phyloP scores from a whole-genome alignment of 768 basidiomycete species.

The Lactarius pseudohatsudake region DNA sequence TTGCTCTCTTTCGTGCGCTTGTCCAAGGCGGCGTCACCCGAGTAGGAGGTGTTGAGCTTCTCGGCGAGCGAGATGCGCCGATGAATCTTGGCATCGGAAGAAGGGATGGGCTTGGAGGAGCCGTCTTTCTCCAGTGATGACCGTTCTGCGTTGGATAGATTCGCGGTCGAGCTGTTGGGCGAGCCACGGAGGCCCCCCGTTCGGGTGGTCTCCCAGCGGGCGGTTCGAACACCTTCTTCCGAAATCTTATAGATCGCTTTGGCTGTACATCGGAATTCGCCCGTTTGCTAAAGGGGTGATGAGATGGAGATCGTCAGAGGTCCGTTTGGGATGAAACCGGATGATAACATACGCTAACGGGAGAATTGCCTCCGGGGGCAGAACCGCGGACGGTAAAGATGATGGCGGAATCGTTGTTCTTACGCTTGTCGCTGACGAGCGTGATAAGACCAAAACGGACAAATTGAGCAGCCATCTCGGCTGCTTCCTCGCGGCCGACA shows the following conservation, averaged over 20 bases:
- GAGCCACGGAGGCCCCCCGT: conserved; percentile 49
- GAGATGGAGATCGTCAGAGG: conserved; percentile 21
- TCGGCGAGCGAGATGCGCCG: conserved; percentile 77
- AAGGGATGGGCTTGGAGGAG: conserved; percentile 34
- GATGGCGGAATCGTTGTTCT: conserved; percentile 88
- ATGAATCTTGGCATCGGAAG: conserved; percentile 66
- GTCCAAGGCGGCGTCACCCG: conserved; percentile 45
- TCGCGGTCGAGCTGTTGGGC: conserved; percentile 64
- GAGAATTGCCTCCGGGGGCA: conserved; percentile 70
- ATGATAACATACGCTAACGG: conserved; percentile 58
- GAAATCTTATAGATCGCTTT: conserved; percentile 95
- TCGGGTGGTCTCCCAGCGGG: conserved; percentile 68
- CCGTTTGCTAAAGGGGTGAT: conserved; percentile 62
- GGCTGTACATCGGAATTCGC: conserved; percentile 94
- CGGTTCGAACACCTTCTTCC: conserved; percentile 82
- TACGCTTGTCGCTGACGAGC: conserved; percentile 87
- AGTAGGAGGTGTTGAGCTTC: conserved; percentile 59
- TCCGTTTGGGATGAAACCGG: conserved; percentile 16
- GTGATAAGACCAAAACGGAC: conserved; percentile 90
- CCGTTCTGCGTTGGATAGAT: conserved; percentile 47
- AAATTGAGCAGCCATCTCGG: conserved; percentile 97
- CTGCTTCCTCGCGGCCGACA: conserved; percentile 92
- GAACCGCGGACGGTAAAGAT: conserved; percentile 89
- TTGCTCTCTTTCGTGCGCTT: conserved; percentile 81
- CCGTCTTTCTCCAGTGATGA: conserved; percentile 60